These are phyloP conservation scores for Prinsepia uniflora DNA, from an alignment of 306 rosid species.

Conservation along the genomic window DNA sequence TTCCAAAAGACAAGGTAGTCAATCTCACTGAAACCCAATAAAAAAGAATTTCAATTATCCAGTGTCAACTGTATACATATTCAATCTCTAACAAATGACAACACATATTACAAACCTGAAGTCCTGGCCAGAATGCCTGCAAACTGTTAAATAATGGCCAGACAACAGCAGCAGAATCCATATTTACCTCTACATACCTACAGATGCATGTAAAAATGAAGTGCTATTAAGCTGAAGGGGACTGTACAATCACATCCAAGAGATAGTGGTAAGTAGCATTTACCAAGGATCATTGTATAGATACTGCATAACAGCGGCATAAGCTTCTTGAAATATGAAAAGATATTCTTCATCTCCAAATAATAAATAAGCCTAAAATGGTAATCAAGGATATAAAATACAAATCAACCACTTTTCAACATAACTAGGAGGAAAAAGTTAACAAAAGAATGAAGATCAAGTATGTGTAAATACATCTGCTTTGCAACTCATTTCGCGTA, in stretches of 20 bases:
- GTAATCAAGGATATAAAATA: conserved; percentile 22
- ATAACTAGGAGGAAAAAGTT: background rate
- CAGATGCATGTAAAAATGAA: conserved; percentile 25
- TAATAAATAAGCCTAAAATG: conserved; percentile 79
- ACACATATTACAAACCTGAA: conserved; percentile 62
- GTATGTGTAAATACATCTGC: background rate
- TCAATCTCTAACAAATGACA: conserved; percentile 14
- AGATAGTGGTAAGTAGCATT: conserved; percentile 40
- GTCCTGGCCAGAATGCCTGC: conserved; percentile 99
- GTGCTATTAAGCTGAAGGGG: conserved; percentile 11
- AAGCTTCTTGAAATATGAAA: conserved; percentile 95
- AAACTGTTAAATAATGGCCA: conserved; percentile 97
- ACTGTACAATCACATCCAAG: conserved; percentile 29
- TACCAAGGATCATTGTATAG: conserved; percentile 96
- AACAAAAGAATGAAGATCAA: background rate
- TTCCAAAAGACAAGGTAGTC: conserved; percentile 40
- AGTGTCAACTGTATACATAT: conserved; percentile 20
- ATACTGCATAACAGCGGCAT: conserved; percentile 89
- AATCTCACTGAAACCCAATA: conserved; percentile 20
- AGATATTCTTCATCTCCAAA: conserved; percentile 97
- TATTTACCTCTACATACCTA: conserved; percentile 97
- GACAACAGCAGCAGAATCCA: conserved; percentile 94
- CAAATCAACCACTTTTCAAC: conserved; percentile 3
- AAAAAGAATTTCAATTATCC: conserved; percentile 16
- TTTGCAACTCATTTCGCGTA: background rate